Base-by-base conservation (phyloP, 352 stramenopile genomes). In the Phytopythium aichiense region DNA sequence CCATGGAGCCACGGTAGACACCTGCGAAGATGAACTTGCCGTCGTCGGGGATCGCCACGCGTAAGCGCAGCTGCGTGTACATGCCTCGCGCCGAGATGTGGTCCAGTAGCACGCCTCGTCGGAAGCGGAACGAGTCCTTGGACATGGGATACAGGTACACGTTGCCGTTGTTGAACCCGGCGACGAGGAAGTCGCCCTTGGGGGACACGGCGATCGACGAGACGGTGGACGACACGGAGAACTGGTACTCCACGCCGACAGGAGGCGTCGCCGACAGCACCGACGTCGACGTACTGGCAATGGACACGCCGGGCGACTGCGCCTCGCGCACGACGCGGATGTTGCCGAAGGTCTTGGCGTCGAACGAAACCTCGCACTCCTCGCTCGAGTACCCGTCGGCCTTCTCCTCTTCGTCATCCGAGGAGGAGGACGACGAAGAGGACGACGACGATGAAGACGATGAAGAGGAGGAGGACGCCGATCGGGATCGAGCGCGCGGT, bases 11-110 rank as follows among this genome's bases (percentile, higher is more conserved):
- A 25, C 84, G 79, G 56, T 95, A 94, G 0, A 95, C 84, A 4
- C 87, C 87, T 5, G 87, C 87, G 56, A 95, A 95, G 58, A 94
- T 92, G 59, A 94, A 95, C 54, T 84, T 87, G 51, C 84, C 84
- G 54, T 94, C 81, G 4, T 89, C 76, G 0, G 84, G 84, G 55
- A 94, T 72, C 4, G 83, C 68, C 6, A 94, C 84, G 11, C 81
- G 84, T 43, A 94, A 78, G 71, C 89, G 89, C 8, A 94, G 74
- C 69, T 91, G 80, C 13, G 84, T 94, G 63, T 93, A 92, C 77
- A 94, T 89, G 55, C 80, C 84, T 6, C 84, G 76, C 20, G 86
- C 74, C 22, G 85, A 77, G 60, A 94, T 93, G 53, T 92, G 81
- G 65, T 90, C 84, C n/a, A 94, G 65, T 16, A 94, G 54, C 4